phyloP scores from a whole-genome alignment of 768 basidiomycete species.

The Termitomyces sp. region DNA sequence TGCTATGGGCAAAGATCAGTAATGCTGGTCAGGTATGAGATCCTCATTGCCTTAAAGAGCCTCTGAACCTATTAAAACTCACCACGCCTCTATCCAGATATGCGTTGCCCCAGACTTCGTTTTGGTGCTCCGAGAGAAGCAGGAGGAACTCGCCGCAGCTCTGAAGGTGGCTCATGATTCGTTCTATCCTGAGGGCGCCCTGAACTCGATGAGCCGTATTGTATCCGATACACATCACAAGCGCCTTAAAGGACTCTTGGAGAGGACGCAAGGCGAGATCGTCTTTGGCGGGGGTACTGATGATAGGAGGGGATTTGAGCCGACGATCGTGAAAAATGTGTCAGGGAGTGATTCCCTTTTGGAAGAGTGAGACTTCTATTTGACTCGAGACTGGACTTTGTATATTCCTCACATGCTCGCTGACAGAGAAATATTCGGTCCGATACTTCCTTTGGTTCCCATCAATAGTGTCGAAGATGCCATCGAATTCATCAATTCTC shows the following conservation, averaged over 20 bases:
- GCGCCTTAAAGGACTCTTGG: constrained; percentile 46
- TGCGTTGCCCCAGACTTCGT: constrained; percentile 56
- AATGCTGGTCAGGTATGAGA: constrained; percentile 57
- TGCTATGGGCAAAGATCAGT: constrained; percentile 59
- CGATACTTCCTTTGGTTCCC: constrained; percentile 57
- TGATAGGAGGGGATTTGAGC: constrained; percentile 43
- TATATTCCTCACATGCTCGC: background rate
- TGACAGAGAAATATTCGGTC: constrained; percentile 68
- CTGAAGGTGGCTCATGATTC: constrained; percentile 34
- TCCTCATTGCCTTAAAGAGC: background rate
- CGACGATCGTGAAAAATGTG: constrained; percentile 55
- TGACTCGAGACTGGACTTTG: background rate
- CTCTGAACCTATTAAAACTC: background rate
- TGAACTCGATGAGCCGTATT: constrained; percentile 43
- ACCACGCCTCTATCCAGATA: constrained; percentile 38
- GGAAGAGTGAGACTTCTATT: constrained; percentile 36
- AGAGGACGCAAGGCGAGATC: constrained; percentile 48
- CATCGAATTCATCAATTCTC: constrained; percentile 44
- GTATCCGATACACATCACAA: constrained; percentile 48
- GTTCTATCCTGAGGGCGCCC: constrained; percentile 52
- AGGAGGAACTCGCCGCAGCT: constrained; percentile 40
- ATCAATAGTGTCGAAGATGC: constrained; percentile 53
- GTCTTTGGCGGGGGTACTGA: constrained; percentile 46
- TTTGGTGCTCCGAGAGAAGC: constrained; percentile 29
- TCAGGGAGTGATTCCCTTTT: constrained; percentile 50